A percentile compares a stretch with the other conserved stretches of the same genome.
Evolutionary conservation across 176 grass and related monocot genomes (phyloP).

Genomic region (Phragmites australis): DNA sequence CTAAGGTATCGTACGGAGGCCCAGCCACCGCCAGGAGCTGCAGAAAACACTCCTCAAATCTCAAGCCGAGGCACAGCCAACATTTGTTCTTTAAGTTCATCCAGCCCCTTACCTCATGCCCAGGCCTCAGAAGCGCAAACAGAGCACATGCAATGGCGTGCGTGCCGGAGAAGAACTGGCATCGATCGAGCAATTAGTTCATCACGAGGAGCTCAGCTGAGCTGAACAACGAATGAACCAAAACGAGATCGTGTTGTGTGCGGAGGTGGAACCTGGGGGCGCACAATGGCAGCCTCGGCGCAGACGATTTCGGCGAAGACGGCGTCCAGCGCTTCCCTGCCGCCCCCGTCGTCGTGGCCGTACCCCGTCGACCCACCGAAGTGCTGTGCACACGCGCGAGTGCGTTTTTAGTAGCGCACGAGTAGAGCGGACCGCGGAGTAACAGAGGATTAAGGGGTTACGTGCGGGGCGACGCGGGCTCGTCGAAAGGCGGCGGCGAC

Average conservation of each 20-base stretch:
- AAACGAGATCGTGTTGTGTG: not conserved
- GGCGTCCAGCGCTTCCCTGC: constrained; percentile 71
- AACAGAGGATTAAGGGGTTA: constrained; percentile 9
- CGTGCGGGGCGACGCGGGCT: constrained; percentile 71
- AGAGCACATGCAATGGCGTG: constrained; percentile 89
- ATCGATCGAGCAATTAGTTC: not conserved
- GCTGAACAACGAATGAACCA: not conserved
- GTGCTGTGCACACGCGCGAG: constrained; percentile 45
- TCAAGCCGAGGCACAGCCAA: not conserved
- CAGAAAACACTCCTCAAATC: constrained; percentile 7
- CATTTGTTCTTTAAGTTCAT: not conserved
- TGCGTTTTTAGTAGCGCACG: not conserved
- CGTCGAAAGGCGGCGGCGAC: constrained; percentile 72
- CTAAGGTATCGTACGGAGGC: constrained; percentile 81
- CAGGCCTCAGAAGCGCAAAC: constrained; percentile 83
- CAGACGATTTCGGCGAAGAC: constrained; percentile 75
- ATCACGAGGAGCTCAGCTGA: not conserved
- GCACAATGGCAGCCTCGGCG: constrained; percentile 91
- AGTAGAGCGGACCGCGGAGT: not conserved
- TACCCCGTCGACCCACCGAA: constrained; percentile 90
- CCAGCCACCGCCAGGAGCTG: constrained; percentile 82
- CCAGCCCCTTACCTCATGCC: constrained; percentile 57
- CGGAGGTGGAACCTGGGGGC: constrained; percentile 59
- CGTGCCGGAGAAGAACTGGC: constrained; percentile 88
- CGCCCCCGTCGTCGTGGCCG: constrained; percentile 89